Conservation (phyloP, 352 stramenopile genomes). For the Thraustochytrium sp. region DNA sequence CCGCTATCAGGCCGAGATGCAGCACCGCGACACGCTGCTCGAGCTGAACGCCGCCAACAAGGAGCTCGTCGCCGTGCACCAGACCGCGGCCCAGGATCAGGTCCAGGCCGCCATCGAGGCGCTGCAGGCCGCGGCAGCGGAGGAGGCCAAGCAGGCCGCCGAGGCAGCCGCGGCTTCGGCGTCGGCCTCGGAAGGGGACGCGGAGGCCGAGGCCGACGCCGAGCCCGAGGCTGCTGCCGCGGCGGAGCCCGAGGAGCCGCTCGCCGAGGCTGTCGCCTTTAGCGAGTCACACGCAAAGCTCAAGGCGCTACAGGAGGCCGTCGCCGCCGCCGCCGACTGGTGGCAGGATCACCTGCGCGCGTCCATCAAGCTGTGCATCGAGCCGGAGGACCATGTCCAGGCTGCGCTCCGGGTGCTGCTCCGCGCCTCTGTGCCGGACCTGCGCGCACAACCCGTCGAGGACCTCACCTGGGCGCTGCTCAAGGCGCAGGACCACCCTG, state of each 20-base stretch:
- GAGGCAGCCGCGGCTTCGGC: not conserved
- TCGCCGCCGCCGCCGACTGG: not conserved
- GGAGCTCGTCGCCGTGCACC: not conserved
- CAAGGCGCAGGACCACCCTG: not conserved
- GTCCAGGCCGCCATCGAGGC: not conserved
- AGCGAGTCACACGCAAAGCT: not conserved
- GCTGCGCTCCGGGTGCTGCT: not conserved
- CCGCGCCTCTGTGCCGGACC: not conserved
- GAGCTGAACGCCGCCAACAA: not conserved
- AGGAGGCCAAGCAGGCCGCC: not conserved
- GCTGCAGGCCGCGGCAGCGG: not conserved
- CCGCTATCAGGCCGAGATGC: constrained; percentile 30
- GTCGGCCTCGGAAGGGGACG: not conserved
- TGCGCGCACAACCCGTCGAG: not conserved
- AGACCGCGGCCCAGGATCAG: not conserved
- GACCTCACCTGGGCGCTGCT: not conserved
- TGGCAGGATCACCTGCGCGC: constrained; percentile 7
- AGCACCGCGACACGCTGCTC: not conserved
- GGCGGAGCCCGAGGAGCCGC: not conserved
- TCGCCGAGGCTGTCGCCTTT: not conserved
- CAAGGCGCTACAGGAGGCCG: not conserved
- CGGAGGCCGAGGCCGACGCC: not conserved
- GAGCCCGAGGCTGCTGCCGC: not conserved
- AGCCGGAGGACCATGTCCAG: constrained; percentile 3
- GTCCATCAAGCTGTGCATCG: constrained; percentile 20